Conservation (phyloP, 2,329 filamentous ascomycete species). For the Phaeosphaeriaceae sp. region DNA sequence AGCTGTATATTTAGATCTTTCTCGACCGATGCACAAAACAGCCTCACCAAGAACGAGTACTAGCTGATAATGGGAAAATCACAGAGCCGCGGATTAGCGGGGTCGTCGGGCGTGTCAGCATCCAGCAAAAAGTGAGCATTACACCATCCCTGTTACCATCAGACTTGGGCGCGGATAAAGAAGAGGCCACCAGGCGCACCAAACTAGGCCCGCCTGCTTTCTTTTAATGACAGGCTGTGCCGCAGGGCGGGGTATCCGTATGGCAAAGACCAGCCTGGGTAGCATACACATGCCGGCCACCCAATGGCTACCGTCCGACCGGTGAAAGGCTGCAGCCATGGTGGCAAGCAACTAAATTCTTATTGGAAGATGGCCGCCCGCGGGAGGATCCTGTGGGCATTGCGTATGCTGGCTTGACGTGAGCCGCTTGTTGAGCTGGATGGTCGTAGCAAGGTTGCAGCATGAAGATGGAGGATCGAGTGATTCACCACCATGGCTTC, state of each 20-base stretch:
- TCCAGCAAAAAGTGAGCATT: conserved; percentile 14
- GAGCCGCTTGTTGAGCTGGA: conserved; percentile 16
- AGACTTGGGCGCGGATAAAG: conserved; percentile 16
- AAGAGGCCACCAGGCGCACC: conserved; percentile 8
- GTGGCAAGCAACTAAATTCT: conserved; percentile 10
- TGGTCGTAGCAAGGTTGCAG: conserved; percentile 21
- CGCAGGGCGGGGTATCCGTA: conserved; percentile 31
- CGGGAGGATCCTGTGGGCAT: conserved; percentile 10
- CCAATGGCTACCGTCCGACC: conserved; percentile 14
- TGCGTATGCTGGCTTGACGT: conserved; percentile 13
- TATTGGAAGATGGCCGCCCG: conserved; percentile 31
- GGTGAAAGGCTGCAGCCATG: conserved; percentile 22
- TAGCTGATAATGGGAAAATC: conserved; percentile 16
- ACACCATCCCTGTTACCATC: conserved; percentile 8
- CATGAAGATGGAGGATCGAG: conserved; percentile 15
- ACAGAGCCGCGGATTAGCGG: conserved; percentile 15
- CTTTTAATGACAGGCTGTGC: conserved; percentile 28
- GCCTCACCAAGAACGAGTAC: conserved; percentile 24
- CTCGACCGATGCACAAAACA: conserved; percentile 18
- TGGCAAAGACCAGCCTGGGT: conserved; percentile 12
- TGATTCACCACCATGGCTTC: conserved; percentile 21
- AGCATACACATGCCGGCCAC: background rate
- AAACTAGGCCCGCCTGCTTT: conserved; percentile 18
- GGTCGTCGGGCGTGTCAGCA: conserved; percentile 17
- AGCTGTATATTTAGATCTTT: conserved; percentile 11